These are phyloP conservation scores for Oryza punctata DNA, from an alignment of 176 grass and related monocot genomes.

Conservation along the genomic window DNA sequence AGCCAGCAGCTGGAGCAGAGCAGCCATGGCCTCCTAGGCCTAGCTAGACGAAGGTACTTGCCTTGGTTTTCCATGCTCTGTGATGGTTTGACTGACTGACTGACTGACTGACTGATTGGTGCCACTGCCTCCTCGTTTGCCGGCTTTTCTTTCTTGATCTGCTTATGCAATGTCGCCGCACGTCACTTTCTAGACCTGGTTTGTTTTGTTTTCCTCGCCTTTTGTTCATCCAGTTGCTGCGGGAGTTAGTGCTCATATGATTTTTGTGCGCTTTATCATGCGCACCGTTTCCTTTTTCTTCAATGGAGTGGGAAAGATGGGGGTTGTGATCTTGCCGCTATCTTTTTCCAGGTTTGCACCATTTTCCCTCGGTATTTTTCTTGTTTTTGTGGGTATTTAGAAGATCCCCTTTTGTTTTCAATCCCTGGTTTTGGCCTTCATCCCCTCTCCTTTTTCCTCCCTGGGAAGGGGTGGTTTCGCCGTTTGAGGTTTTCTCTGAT, in stretches of 20 bases:
- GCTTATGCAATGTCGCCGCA: slow-evolving; percentile 31
- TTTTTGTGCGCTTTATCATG: slow-evolving; percentile 13
- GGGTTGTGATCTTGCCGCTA: slow-evolving; percentile 10
- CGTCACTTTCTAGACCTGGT: slow-evolving; percentile 33
- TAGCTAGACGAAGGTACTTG: slow-evolving; percentile 32
- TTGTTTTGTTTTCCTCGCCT: neutral
- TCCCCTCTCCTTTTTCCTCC: neutral
- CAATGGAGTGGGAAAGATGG: neutral
- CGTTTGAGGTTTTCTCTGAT: neutral
- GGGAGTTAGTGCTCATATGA: slow-evolving; percentile 34
- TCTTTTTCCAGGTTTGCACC: slow-evolving; percentile 7
- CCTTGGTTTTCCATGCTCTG: neutral
- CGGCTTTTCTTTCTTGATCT: slow-evolving; percentile 29
- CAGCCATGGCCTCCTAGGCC: slow-evolving; percentile 12
- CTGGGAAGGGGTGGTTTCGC: neutral
- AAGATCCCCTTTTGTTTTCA: neutral
- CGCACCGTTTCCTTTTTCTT: neutral
- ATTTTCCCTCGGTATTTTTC: neutral
- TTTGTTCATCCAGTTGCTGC: slow-evolving; percentile 10
- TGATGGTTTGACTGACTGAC: slow-evolving; percentile 18
- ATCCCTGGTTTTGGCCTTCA: neutral
- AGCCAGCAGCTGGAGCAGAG: neutral
- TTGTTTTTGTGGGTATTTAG: neutral
- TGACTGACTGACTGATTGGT: neutral
- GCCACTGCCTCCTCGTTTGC: neutral